phyloP scores from a whole-genome alignment of 345 rosid species.

The Ceriops tagal region DNA sequence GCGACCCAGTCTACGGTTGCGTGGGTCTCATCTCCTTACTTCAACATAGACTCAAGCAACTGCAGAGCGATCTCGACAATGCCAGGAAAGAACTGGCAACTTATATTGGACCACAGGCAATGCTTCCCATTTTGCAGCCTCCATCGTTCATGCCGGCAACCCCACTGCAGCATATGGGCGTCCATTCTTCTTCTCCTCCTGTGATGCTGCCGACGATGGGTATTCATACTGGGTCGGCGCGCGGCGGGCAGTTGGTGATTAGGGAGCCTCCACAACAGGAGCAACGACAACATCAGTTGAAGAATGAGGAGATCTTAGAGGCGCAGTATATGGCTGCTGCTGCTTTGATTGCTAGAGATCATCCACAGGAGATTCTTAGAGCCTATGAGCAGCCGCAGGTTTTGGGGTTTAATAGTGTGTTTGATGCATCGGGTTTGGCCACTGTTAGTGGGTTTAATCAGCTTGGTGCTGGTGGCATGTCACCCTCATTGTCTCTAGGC shows the following conservation, averaged over 20 bases:
- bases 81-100: conserved; percentile 62
- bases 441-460: conserved; percentile 45
- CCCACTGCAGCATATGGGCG: conserved; percentile 33
- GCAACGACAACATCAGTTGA: conserved; percentile 30
- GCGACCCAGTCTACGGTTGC: conserved; percentile 85
- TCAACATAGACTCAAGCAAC: conserved; percentile 57
- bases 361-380: conserved; percentile 60
- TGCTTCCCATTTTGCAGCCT: conserved; percentile 42
- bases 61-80: conserved; percentile 44
- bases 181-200: conserved; percentile 28
- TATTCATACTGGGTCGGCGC: conserved; percentile 34
- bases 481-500: conserved; percentile 58
- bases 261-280: conserved; percentile 29
- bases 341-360: conserved; percentile 54
- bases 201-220: conserved; percentile 51
- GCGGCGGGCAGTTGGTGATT: conserved; percentile 33
- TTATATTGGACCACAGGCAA: conserved; percentile 49
- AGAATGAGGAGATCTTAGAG: conserved; percentile 51
- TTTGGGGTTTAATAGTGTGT: conserved; percentile 40
- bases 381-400: conserved; percentile 42
- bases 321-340: conserved; percentile 65
- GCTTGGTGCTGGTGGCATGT: conserved; percentile 30
- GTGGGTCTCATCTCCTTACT: conserved; percentile 69
- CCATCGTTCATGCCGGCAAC: conserved; percentile 32
- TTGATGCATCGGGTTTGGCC: conserved; percentile 36